Evolutionary conservation across 176 grass and related monocot genomes (phyloP), one percentile per base, ranked within the genome.

Genomic region (Calamus simplicifolius): DNA sequence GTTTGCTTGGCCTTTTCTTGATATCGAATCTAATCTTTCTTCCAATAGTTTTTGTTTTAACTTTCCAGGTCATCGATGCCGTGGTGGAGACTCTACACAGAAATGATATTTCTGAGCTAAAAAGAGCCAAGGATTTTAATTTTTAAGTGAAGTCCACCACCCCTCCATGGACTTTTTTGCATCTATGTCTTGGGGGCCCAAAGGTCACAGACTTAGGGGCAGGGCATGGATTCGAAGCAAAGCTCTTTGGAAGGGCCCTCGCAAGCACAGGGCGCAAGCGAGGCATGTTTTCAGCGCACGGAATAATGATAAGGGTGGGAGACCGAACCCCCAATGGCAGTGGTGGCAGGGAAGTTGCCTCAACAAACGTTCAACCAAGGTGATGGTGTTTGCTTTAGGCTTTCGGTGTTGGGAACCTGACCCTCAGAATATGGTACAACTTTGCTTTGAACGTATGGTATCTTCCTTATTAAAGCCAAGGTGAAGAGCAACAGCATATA

Each of bases 381-480:
- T 18, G 52, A 10, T 16, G 19, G 19, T 8, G 18, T 21, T 21
- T 54, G 52, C 52, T 12, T 54, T 54, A 2, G 19, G 6, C 18
- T 21, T n/a, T 10, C 3, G 7, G 19, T 7, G 19, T n/a, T 19
- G 17, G 53, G 25, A 59, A 30, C 55, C 48, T 52, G 68, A 50
- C 56, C 21, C 14, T 73, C 70, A 63, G 59, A 48, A 12, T 61
- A 55, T 43, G 58, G 52, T 51, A 54, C 56, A 43, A 69, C 53
- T 61, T 30, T 26, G 57, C 57, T 71, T 61, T 71, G 54, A 27
- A 61, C 49, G 52, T 62, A 62, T 62, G 49, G 54, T 43, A 53
- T 27, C 49, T 54, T 25, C 52, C 66, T 28, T 25, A 69, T 28
- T 25, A 69, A 12, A 54, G 52, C 52, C 18, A 21, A n/a, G 18